Conservation (phyloP, 1,139 yeast species). For the Blastobotrys petasosporus region DNA sequence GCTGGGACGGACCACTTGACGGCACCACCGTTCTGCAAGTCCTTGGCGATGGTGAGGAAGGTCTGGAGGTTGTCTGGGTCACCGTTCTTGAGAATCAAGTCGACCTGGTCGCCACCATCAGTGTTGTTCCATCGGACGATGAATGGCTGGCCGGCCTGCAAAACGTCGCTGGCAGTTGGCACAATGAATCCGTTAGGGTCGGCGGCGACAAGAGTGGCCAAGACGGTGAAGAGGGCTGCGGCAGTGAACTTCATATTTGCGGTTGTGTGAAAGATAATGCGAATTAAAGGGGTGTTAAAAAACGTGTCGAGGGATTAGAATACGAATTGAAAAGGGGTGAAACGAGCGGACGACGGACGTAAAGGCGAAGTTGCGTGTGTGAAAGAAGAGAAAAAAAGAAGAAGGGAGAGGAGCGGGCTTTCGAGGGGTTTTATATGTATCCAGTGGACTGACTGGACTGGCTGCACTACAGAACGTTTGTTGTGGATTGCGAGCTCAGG, state of each 20-base stretch:
- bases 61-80: conserved; percentile 28
- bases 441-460: too few species aligned
- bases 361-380: not conserved
- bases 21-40: conserved; percentile 34
- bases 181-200: conserved; percentile 30
- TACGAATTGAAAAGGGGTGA: not conserved
- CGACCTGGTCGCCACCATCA: conserved; percentile 30
- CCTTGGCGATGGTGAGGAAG: conserved; percentile 33
- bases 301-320: not conserved
- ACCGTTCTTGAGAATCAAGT: conserved; percentile 33
- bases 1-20: conserved; percentile 36
- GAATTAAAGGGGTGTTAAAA: not conserved
- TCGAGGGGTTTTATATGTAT: too few species aligned
- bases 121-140: conserved; percentile 34
- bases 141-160: conserved; percentile 32
- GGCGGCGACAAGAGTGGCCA: conserved; percentile 18
- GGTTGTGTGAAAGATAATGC: conserved; percentile 2
- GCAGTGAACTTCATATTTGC: conserved; percentile 13
- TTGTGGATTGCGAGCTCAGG: too few species aligned
- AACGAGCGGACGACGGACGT: not conserved
- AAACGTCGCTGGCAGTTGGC: conserved; percentile 28
- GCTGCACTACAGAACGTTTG: too few species aligned
- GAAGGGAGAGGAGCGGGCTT: not conserved
- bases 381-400: conserved; percentile 1
- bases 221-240: conserved; percentile 13